Evolutionary conservation across 345 rosid species (phyloP), one percentile per base, ranked within the genome.

Genomic region (Mercurialis annua): DNA sequence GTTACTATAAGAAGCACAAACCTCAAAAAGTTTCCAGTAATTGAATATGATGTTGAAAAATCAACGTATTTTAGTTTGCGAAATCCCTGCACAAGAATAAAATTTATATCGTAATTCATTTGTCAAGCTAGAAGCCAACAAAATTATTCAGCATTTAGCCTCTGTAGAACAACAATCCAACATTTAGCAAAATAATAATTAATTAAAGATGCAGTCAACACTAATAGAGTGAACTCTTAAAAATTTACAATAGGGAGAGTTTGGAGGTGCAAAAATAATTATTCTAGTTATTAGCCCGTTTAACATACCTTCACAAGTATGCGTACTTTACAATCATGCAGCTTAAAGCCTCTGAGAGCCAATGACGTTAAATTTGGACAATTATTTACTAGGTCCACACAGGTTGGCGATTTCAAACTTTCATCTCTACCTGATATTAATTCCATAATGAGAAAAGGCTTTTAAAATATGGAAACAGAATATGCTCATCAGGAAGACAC

Each of bases 21-120:
- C 98, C 96, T 85, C 74, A 92, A 75, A 86, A 92, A 89, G 62
- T 72, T 81, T 65, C 98, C 98, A 14, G 87, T 85, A 56, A 89
- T 81, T 14, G 80, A 81, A 71, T 86, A 83, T 4, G 92, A 83
- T 10, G 87, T 77, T 29, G 98, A 86, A 67, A 92, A 84, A 78
- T 92, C 95, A 66, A 86, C 78, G 83, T 86, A 83, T 61, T 78
- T 81, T 58, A 92, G 75, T 71, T 82, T 87, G 51, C 72, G 83
- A 53, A 78, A 79, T 73, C 90, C 92, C 98, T 89, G 85, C 73
- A 78, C 33, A 50, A 54, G 55, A 59, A 31, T 48, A 53, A 68
- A 62, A 49, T 65, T 21, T 20, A 65, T 21, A 15, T 27, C 12
- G 33, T 50, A 29, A 61, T 63, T 51, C 34, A 47, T 6, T 21